Conservation (phyloP, 352 stramenopile species). For the Phytophthora cactorum region DNA sequence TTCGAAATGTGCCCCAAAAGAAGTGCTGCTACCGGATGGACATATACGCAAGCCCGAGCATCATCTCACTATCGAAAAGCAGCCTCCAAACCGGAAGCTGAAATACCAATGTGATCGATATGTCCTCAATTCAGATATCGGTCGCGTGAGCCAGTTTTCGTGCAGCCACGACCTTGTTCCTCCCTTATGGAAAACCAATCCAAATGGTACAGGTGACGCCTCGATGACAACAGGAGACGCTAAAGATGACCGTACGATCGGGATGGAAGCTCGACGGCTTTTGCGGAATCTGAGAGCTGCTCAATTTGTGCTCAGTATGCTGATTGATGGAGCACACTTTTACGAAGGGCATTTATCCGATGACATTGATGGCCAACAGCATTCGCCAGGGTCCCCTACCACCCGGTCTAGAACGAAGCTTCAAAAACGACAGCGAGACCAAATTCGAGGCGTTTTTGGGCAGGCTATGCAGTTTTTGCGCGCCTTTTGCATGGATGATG, state of each 20-base stretch:
- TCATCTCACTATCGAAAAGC: constrained; percentile 45
- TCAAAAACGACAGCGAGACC: constrained; percentile 51
- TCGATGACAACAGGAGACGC: background rate
- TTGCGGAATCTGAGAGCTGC: constrained; percentile 64
- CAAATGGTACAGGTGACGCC: background rate
- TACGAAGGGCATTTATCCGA: constrained; percentile 57
- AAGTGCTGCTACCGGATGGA: background rate
- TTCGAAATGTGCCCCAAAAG: constrained; percentile 36
- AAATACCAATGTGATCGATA: constrained; percentile 41
- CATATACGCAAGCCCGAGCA: constrained; percentile 13
- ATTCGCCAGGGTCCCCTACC: constrained; percentile 33
- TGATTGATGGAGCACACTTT: constrained; percentile 73
- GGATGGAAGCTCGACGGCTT: constrained; percentile 55
- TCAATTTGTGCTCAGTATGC: constrained; percentile 69
- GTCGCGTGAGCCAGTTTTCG: constrained; percentile 57
- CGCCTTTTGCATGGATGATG: constrained; percentile 52
- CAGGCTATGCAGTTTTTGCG: constrained; percentile 68
- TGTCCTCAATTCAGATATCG: constrained; percentile 42
- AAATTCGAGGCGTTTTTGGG: constrained; percentile 61
- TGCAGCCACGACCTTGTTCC: constrained; percentile 44
- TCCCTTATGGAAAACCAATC: constrained; percentile 12
- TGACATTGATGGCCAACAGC: constrained; percentile 23
- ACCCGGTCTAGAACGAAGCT: constrained; percentile 43
- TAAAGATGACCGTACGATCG: constrained; percentile 29
- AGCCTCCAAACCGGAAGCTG: constrained; percentile 58